Conservation (phyloP, 1,284 basidiomycete species). For the Puccinia novopanici region DNA sequence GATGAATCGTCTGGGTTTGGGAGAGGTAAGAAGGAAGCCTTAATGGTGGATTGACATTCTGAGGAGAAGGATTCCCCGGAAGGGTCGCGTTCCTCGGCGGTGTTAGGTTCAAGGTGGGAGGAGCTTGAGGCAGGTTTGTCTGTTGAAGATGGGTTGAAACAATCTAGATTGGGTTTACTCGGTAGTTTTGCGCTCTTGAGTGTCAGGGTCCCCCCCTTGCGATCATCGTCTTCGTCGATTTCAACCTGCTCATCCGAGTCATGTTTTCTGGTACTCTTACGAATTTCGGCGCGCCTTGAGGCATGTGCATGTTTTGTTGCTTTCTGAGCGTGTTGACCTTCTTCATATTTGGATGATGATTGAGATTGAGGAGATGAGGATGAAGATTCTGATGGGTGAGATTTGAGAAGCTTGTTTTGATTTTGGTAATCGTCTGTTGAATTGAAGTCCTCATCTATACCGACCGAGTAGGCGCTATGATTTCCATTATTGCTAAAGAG, state of each 20-base stretch:
- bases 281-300: neutral
- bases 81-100: slow-evolving; percentile 2
- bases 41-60: slow-evolving; percentile 48
- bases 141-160: neutral
- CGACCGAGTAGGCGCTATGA: slow-evolving; percentile 15
- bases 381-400: neutral
- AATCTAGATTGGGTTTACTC: neutral
- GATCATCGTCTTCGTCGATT: slow-evolving; percentile 8
- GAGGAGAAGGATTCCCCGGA: slow-evolving; percentile 37
- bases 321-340: neutral
- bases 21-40: slow-evolving; percentile 29
- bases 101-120: neutral
- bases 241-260: slow-evolving; percentile 1
- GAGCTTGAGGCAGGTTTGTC: neutral
- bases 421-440: slow-evolving; percentile 1
- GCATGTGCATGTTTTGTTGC: neutral
- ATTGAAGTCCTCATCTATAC: slow-evolving; percentile 11
- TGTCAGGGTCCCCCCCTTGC: neutral
- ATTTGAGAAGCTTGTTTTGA: neutral
- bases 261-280: neutral
- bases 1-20: slow-evolving; percentile 20
- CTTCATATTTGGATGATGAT: neutral
- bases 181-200: slow-evolving; percentile 11
- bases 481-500: slow-evolving; percentile 37
- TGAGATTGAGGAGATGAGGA: slow-evolving; percentile 10